These are phyloP conservation scores for Ceratobasidium sp. DNA, from an alignment of 1,284 basidiomycete genomes.

Conservation along the genomic window DNA sequence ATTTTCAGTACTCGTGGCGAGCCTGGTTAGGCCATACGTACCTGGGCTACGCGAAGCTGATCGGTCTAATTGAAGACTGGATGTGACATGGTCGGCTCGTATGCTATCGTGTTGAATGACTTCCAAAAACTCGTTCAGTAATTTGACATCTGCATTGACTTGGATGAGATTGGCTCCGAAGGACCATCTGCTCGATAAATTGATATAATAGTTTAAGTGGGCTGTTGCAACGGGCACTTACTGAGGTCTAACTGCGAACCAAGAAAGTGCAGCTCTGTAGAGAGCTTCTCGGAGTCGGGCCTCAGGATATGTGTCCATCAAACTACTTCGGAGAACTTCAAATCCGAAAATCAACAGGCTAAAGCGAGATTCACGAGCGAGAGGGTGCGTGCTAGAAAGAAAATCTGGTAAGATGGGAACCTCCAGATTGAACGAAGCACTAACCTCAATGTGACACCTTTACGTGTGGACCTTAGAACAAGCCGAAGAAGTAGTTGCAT, in stretches of 20 bases:
- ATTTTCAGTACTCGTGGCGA: background rate
- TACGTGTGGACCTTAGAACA: conserved; percentile 81
- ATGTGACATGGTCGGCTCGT: conserved; percentile 70
- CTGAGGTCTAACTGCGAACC: conserved; percentile 93
- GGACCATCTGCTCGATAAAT: conserved; percentile 76
- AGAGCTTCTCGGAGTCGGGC: conserved; percentile 78
- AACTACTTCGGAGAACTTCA: conserved; percentile 88
- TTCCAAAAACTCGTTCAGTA: conserved; percentile 84
- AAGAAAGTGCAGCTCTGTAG: conserved; percentile 84
- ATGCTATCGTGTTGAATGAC: conserved; percentile 80
- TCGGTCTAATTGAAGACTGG: conserved; percentile 69
- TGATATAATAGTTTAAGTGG: background rate
- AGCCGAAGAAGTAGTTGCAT: conserved; percentile 88
- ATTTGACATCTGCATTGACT: conserved; percentile 86
- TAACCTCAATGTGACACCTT: conserved; percentile 71
- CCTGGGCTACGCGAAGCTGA: conserved; percentile 20
- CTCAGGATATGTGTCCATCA: conserved; percentile 87
- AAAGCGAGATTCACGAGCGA: conserved; percentile 90
- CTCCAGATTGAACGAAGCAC: conserved; percentile 43
- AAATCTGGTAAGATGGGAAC: conserved; percentile 12
- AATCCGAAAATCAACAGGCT: conserved; percentile 93
- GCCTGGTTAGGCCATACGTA: conserved; percentile 41
- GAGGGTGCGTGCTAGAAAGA: conserved; percentile 80
- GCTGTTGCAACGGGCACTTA: conserved; percentile 56
- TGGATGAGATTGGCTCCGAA: conserved; percentile 93